Evolutionary conservation across 1,284 basidiomycete species (phyloP).

Genomic region (Sporisorium exsertum): DNA sequence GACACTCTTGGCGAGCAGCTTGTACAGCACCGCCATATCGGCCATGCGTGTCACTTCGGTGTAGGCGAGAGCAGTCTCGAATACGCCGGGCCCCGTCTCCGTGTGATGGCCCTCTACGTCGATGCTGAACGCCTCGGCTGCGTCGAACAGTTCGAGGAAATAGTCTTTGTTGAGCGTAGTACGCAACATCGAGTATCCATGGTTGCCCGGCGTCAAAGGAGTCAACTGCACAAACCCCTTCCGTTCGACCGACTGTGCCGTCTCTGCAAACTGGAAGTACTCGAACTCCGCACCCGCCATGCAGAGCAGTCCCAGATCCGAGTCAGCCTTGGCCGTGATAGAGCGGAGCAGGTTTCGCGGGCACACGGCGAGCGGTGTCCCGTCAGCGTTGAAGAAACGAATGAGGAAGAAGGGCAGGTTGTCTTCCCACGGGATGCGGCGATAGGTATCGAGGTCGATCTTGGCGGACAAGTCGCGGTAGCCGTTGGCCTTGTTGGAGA

Average conservation of each 20-base stretch:
- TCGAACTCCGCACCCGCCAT: slow-evolving; percentile 91
- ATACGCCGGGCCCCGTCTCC: slow-evolving; percentile 86
- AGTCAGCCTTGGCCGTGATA: slow-evolving; percentile 72
- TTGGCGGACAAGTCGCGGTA: slow-evolving; percentile 87
- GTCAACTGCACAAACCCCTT: slow-evolving; percentile 82
- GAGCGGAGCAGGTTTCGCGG: slow-evolving; percentile 83
- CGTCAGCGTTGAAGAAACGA: slow-evolving; percentile 80
- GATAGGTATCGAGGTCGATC: slow-evolving; percentile 82
- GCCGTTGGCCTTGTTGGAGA: slow-evolving; percentile 90
- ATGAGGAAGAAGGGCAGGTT: slow-evolving; percentile 92
- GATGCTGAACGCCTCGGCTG: slow-evolving; percentile 79
- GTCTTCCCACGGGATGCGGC: slow-evolving; percentile 91
- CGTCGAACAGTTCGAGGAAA: slow-evolving; percentile 88
- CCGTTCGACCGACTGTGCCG: slow-evolving; percentile 78
- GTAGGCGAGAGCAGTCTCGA: slow-evolving; percentile 93
- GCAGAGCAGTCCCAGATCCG: slow-evolving; percentile 47
- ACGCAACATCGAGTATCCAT: slow-evolving; percentile 68
- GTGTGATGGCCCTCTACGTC: slow-evolving; percentile 94
- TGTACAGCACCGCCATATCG: slow-evolving; percentile 93
- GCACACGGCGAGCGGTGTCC: slow-evolving; percentile 78
- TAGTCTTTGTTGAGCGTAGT: slow-evolving; percentile 81
- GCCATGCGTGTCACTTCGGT: slow-evolving; percentile 86
- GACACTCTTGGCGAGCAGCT: slow-evolving; percentile 88
- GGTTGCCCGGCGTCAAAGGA: slow-evolving; percentile 85
- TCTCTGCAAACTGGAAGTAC: slow-evolving; percentile 95